Evolutionary conservation across 768 basidiomycete genomes (phyloP), one percentile per base, ranked within the genome.

Genomic region (Kwoniella sp.): DNA sequence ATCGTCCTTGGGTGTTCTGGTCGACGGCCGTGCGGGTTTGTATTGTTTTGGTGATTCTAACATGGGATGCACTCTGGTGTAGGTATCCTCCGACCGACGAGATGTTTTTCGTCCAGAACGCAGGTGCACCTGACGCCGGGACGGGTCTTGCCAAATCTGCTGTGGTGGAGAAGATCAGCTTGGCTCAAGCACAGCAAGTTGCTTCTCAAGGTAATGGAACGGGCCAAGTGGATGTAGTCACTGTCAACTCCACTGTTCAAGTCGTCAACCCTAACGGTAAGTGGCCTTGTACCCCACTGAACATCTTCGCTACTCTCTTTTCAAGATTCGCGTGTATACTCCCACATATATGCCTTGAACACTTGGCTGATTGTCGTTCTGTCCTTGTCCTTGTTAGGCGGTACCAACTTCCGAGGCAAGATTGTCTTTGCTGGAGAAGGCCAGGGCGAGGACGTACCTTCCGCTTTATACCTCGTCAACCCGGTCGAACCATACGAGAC

Each of bases 91-190:
- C 82, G n/a, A 87, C 86, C n/a, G 85, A 90, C 69, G 85, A 88
- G 66, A 82, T 91, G 1, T 87, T 86, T 80, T 91, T 91, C 71
- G 83, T 85, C 5, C 88, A 87, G 77, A 89, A 86, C 64, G 86
- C 85, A 59, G 88, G 89, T 5, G 88, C 87, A 1, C 58, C 84
- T 29, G 82, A 88, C 1, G 88, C 88, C 7, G 83, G 84, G 71
- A 88, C 85, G 54, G 86, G 86, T 65, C 76, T 87, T 54, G 77
- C 88, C 66, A 84, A 87, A 63, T 88, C 88, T 70, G 89, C 86
- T 63, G 79, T 85, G 46, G 82, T 88, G 1, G 83, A 85, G 29
- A 87, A 85, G 76, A 86, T 91, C 72, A 85, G 81, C 67, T 79
- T 91, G 74, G 82, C 80, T 13, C 84, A 86, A 24, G 85, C 87